Conservation (phyloP, 768 basidiomycete genomes). For the Tricholoma saponaceum region DNA sequence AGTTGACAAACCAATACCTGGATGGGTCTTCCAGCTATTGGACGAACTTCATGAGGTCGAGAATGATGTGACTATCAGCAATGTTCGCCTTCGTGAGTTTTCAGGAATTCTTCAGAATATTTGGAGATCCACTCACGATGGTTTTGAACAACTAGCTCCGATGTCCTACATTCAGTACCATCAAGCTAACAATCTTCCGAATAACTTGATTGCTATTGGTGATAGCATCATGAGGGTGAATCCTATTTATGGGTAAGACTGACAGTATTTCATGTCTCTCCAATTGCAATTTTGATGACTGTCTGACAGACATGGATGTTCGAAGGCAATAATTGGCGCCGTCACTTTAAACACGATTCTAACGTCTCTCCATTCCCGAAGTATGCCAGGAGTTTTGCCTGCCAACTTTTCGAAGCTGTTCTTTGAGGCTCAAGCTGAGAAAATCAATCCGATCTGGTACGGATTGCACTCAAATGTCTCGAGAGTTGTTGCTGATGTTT, state of each 20-base stretch:
- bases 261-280: neutral
- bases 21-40: slow-evolving; percentile 22
- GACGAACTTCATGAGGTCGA: slow-evolving; percentile 24
- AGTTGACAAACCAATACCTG: slow-evolving; percentile 17
- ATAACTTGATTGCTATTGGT: slow-evolving; percentile 30
- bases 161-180: slow-evolving; percentile 24
- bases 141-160: slow-evolving; percentile 14
- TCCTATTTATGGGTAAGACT: slow-evolving; percentile 9
- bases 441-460: neutral
- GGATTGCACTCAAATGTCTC: neutral
- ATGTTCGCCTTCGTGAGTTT: slow-evolving; percentile 16
- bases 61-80: slow-evolving; percentile 6
- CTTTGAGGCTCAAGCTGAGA: neutral
- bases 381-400: neutral
- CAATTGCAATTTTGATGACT: neutral
- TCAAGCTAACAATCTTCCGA: slow-evolving; percentile 20
- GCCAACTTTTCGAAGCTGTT: neutral
- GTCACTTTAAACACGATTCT: neutral
- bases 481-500: neutral
- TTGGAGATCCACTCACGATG: neutral
- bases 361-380: neutral
- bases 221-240: slow-evolving; percentile 26
- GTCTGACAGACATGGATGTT: neutral
- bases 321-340: neutral
- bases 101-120: neutral